A percentile compares a stretch with the other conserved stretches of the same genome.
Evolutionary conservation across 2,329 filamentous ascomycete species (phyloP).

Genomic region (Falciphora oryzae): DNA sequence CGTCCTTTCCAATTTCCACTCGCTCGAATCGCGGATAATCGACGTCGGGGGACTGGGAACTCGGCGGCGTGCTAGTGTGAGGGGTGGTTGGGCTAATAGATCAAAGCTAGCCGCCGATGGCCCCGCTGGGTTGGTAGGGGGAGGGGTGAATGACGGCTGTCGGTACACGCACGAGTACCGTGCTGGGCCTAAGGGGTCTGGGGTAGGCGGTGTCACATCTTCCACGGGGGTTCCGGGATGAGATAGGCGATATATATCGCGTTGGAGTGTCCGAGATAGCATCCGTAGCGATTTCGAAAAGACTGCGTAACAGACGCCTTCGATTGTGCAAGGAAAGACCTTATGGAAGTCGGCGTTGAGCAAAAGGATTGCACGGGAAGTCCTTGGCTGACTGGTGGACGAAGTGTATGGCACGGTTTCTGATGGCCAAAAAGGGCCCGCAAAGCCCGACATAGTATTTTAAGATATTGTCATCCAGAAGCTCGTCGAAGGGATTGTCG

Average conservation of each 20-base stretch:
- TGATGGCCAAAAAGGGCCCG: conserved; percentile 35
- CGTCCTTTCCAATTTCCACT: no score
- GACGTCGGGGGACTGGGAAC: no score
- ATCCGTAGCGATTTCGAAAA: conserved; percentile 28
- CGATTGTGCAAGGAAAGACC: conserved; percentile 25
- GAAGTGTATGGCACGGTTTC: conserved; percentile 25
- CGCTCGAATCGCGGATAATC: no score
- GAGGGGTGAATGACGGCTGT: no score
- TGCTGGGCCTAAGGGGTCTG: conserved; percentile 22
- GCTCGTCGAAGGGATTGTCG: no score
- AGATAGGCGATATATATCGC: conserved; percentile 29
- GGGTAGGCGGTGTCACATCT: conserved; percentile 15
- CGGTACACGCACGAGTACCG: conserved; percentile 30
- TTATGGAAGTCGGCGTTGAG: conserved; percentile 11
- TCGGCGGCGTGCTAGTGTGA: no score
- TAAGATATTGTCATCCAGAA: no score
- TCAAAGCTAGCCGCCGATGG: no score
- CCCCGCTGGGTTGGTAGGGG: no score
- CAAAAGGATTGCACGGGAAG: conserved; percentile 19
- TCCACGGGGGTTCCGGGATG: conserved; percentile 20
- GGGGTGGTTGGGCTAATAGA: no score
- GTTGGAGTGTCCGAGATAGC: conserved; percentile 23
- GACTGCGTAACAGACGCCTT: conserved; percentile 24
- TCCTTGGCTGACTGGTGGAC: conserved; percentile 41
- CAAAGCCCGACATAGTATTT: conserved; percentile 21